Evolutionary conservation across 2,329 filamentous ascomycete species (phyloP), one percentile per base, ranked within the genome.

Genomic region (Graphiopsis chlorocephala): DNA sequence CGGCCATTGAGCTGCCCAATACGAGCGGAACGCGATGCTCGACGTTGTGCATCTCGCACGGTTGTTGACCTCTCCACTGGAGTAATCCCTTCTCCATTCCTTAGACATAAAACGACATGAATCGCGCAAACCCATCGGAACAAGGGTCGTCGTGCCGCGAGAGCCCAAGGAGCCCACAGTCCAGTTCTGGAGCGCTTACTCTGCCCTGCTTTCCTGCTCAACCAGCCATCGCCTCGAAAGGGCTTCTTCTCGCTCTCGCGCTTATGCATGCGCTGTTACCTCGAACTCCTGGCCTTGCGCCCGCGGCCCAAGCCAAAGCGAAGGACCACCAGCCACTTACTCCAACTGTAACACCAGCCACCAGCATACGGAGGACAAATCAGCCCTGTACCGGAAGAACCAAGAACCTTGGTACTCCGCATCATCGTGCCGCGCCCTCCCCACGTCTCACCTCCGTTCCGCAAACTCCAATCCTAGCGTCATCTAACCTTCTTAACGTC

Each of bases 11-110:
- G 11, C 11, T 38, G 53, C 29, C 10, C 29, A 31, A 38, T 35
- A n/a, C 53, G 14, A 31, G 10, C 29, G 31, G 38, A 31, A 17
- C 26, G n/a, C 26, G 26, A 31, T 53, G 10, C 28, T 25, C 25
- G 50, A 31, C 50, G 50, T 31, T 53, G 28, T 56, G 53, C n/a
- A 23, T 38, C 12, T 56, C 53, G 53, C 53, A 56, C 53, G 53
- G 53, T 56, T 56, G 53, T 56, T 38, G 31, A 25, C n/a, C 20
- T 25, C 53, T 23, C 53, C 53, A 20, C 53, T 50, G 23, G 47
- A 50, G 23, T 50, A 15, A 33, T 35, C 53, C 47, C 17, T 56
- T 56, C 29, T 31, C 53, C 53, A 56, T 56, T 56, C 53, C 53
- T 53, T 53, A 12, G 26, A 26, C 23, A 17, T 3, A 11, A 25